Evolutionary conservation across 2,329 filamentous ascomycete species (phyloP).

Genomic region (Hypoxylon sp.): DNA sequence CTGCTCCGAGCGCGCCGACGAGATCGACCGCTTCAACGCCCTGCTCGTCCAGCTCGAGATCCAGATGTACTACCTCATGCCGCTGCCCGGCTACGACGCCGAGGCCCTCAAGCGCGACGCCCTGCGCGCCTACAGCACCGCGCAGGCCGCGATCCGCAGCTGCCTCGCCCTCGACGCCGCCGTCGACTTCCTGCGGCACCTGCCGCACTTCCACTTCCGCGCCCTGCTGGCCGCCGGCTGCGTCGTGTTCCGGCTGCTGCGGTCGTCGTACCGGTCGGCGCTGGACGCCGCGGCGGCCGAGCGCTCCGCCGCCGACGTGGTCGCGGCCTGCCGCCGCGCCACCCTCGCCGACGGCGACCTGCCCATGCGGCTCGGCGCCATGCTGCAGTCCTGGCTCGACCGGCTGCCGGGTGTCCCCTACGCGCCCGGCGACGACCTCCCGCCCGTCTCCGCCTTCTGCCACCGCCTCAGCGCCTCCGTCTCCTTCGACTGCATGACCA

Average conservation of each 20-base stretch:
- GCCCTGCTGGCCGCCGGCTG: conserved; percentile 55
- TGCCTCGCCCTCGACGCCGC: conserved; percentile 54
- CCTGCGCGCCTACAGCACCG: conserved; percentile 57
- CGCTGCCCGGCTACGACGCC: conserved; percentile 49
- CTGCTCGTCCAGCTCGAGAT: conserved; percentile 61
- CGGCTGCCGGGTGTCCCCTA: background rate
- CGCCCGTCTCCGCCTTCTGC: conserved; percentile 52
- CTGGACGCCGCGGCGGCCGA: conserved; percentile 36
- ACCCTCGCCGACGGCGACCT: conserved; percentile 60
- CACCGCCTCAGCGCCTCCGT: conserved; percentile 59
- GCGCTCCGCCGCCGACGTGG: conserved; percentile 43
- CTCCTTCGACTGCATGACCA: conserved; percentile 58
- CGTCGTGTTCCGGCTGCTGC: conserved; percentile 55
- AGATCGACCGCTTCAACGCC: conserved; percentile 58
- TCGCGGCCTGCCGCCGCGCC: conserved; percentile 52
- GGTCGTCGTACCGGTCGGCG: conserved; percentile 52
- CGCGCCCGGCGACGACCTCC: conserved; percentile 43
- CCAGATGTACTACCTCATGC: conserved; percentile 61
- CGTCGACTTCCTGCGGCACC: conserved; percentile 51
- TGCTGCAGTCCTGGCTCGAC: conserved; percentile 56
- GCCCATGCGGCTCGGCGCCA: conserved; percentile 53
- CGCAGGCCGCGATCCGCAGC: conserved; percentile 54
- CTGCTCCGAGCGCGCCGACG: conserved; percentile 56
- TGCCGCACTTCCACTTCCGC: conserved; percentile 59
- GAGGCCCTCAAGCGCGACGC: conserved; percentile 55